A percentile compares a stretch with the other conserved stretches of the same genome.
These are phyloP conservation scores for cucumber (Cucumis sativus) DNA, from an alignment of 306 rosid genomes.

Conservation along the genomic window DNA sequence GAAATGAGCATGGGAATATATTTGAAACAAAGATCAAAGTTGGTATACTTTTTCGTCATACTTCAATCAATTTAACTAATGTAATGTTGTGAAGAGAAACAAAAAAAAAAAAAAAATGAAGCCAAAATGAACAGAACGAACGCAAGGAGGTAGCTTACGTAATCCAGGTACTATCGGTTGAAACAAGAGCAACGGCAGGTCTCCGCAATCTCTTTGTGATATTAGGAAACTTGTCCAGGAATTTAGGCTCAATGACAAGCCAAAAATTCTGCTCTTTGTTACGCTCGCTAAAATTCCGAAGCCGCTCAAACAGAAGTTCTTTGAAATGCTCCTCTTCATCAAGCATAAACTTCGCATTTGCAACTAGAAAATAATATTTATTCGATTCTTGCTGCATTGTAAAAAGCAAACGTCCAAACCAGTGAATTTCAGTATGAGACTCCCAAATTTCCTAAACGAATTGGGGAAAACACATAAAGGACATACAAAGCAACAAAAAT, in stretches of 20 bases:
- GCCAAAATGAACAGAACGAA: too few species aligned
- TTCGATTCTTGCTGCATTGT: constrained; percentile 31
- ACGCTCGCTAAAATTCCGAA: constrained; percentile 47
- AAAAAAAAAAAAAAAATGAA: not conserved
- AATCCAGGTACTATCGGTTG: constrained; percentile 92
- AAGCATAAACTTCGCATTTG: constrained; percentile 94
- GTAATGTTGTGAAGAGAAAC: not conserved
- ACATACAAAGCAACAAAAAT: not conserved
- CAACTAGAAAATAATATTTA: constrained; percentile 69
- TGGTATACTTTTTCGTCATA: too few species aligned
- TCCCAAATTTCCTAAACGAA: not conserved
- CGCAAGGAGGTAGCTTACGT: constrained; percentile 32
- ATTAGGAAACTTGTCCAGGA: constrained; percentile 79
- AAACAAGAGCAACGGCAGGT: constrained; percentile 94
- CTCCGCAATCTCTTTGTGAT: constrained; percentile 60
- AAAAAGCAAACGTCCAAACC: not conserved
- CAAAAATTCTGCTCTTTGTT: constrained; percentile 77
- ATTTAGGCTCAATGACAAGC: constrained; percentile 93
- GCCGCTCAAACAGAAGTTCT: constrained; percentile 68
- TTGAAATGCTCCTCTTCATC: constrained; percentile 98
- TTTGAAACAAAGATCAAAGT: not conserved
- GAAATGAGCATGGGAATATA: too few species aligned
- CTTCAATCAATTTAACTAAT: not conserved
- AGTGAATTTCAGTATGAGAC: not conserved
- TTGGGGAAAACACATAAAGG: not conserved